Conservation (phyloP, 208 protist species). For the Leishmania gerbilli region DNA sequence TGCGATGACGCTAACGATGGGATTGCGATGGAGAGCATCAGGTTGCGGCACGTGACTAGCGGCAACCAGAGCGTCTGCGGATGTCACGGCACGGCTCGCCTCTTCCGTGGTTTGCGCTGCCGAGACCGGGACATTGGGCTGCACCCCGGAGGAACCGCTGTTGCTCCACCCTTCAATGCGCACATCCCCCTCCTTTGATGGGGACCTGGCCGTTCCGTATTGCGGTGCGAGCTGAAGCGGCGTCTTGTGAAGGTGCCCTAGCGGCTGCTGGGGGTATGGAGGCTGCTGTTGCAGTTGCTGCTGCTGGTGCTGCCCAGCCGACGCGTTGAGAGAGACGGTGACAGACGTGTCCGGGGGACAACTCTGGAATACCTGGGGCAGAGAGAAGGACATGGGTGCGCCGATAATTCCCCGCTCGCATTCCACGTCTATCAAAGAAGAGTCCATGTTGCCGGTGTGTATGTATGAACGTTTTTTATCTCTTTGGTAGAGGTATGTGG, state of each 20-base stretch:
- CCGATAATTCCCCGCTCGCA: neutral
- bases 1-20: neutral
- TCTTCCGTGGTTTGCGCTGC: neutral
- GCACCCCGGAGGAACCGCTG: constrained; percentile 3
- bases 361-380: constrained; percentile 2
- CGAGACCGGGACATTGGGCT: neutral
- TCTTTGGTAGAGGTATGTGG: neutral
- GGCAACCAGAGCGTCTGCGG: neutral
- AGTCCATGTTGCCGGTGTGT: neutral
- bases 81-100: neutral
- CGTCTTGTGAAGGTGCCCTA: neutral
- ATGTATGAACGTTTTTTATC: neutral
- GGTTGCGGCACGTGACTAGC: neutral
- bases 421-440: constrained; percentile 6
- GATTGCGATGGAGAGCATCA: neutral
- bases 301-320: neutral
- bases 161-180: constrained; percentile 6
- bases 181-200: constrained; percentile 1
- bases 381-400: neutral
- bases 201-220: neutral
- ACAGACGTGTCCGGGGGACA: neutral
- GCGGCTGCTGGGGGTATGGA: neutral
- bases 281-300: constrained; percentile 3
- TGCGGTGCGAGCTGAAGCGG: neutral
- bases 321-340: constrained; percentile 5